These are phyloP conservation scores for Scheffersomyces coipomensis DNA, from an alignment of 805 yeast species.

Conservation along the genomic window DNA sequence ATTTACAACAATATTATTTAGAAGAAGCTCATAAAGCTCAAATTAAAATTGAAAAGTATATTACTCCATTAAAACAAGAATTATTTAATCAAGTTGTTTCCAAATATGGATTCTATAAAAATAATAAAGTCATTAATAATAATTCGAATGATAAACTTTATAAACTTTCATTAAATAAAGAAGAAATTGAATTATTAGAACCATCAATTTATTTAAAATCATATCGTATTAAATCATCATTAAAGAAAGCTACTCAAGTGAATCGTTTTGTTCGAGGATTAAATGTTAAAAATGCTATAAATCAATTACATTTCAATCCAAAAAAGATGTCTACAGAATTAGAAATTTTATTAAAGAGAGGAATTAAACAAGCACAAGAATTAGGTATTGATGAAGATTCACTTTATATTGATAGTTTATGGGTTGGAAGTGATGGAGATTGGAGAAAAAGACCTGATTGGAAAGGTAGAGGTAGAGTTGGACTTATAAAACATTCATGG, in stretches of 20 bases:
- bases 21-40: slow-evolving; percentile 45
- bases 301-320: slow-evolving; percentile 85
- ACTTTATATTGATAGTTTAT: slow-evolving; percentile 73
- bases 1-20: slow-evolving; percentile 48
- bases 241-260: slow-evolving; percentile 82
- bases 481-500: slow-evolving; percentile 71
- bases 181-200: slow-evolving; percentile 77
- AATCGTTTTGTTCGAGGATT: slow-evolving; percentile 73
- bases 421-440: slow-evolving; percentile 89
- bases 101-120: slow-evolving; percentile 67
- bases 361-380: slow-evolving; percentile 64
- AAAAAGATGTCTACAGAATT: slow-evolving; percentile 79
- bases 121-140: slow-evolving; percentile 46
- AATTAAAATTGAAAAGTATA: slow-evolving; percentile 50
- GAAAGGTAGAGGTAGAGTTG: slow-evolving; percentile 90
- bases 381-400: slow-evolving; percentile 59
- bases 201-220: slow-evolving; percentile 85
- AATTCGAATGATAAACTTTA: slow-evolving; percentile 42
- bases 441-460: slow-evolving; percentile 70
- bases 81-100: slow-evolving; percentile 62
- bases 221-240: slow-evolving; percentile 79
- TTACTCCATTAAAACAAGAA: slow-evolving; percentile 70
- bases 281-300: slow-evolving; percentile 75
- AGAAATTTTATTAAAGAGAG: slow-evolving; percentile 70
- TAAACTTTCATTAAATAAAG: slow-evolving; percentile 54